phyloP scores from a whole-genome alignment of 257 asterid species.

The Solanum acaule region DNA sequence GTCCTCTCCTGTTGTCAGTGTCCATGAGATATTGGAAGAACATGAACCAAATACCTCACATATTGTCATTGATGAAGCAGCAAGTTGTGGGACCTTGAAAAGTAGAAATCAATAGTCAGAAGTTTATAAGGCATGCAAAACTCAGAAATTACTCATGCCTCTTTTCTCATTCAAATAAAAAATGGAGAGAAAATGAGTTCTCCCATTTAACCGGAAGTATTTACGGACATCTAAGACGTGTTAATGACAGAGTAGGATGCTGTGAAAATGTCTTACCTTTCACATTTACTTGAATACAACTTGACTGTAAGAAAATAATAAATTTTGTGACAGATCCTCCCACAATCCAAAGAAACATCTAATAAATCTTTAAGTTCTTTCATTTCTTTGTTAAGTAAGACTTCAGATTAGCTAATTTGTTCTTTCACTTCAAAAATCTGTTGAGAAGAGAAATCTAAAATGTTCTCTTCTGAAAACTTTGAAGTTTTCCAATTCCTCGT shows the following conservation, averaged over 20 bases:
- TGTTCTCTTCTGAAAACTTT: background rate
- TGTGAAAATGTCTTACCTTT: background rate
- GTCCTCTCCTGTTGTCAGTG: constrained; percentile 63
- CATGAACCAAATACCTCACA: constrained; percentile 93
- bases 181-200: background rate
- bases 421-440: background rate
- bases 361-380: background rate
- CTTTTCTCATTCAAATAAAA: background rate
- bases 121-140: background rate
- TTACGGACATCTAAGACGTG: background rate
- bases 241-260: background rate
- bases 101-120: background rate
- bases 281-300: background rate
- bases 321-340: background rate
- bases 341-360: background rate
- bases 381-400: background rate
- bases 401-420: background rate
- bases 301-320: background rate
- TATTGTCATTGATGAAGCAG: constrained; percentile 78
- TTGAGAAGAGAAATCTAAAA: background rate
- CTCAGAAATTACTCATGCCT: background rate
- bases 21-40: constrained; percentile 65
- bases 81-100: constrained; percentile 92
- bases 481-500: background rate
- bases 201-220: background rate